Base-by-base conservation (phyloP, 768 basidiomycete genomes). In the Mycena chlorophos region DNA sequence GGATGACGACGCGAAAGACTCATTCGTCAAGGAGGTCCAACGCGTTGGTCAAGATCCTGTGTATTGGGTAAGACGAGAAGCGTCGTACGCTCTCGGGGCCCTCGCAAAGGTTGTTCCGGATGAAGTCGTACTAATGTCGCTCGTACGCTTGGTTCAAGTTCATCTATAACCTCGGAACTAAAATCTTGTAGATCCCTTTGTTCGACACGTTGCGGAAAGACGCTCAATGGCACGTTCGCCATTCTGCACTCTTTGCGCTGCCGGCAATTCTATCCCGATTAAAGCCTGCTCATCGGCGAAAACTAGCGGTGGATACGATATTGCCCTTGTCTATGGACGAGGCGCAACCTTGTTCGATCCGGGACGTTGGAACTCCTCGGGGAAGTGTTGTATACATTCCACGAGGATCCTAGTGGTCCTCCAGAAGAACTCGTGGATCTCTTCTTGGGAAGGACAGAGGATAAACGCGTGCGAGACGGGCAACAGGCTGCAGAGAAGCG, bases 281-380 rank as follows among this genome's bases (percentile, higher is more conserved):
- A 16, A 65, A 83, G 0, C 76, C 78, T 5, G 63, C 72, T 6
- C 75, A 82, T 53, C 85, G 91, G 13, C 81, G 82, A 19, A 65
- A 73, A 8, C 78, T 92, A 10, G 89, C 91, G 2, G 68, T 92
- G 51, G 78, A 83, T 43, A 85, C 87, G 0, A 72, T 92, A 29
- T 52, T 82, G 4, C 75, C 80, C 2, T 81, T 96, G 22, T 79
- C 85, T 17, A 68, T 68, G 23, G 92, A 95, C 68, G 77, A 80
- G 39, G 78, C 81, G 20, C 69, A 81, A 3, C 76, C 81, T n/a
- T 17, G 93, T 97, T 23, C 87, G 91, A 20, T 81, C 82, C 16
- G 91, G 89, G 3, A 85, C 88, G 2, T 78, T 96, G 28, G 94
- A 97, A 66, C 81, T 91, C 20, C 79, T 97, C 4, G 95, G 94